A percentile compares a stretch with the other conserved stretches of the same genome.
These are phyloP conservation scores for Epichloe coenophiala DNA, from an alignment of 2,329 filamentous ascomycete genomes.

Conservation along the genomic window DNA sequence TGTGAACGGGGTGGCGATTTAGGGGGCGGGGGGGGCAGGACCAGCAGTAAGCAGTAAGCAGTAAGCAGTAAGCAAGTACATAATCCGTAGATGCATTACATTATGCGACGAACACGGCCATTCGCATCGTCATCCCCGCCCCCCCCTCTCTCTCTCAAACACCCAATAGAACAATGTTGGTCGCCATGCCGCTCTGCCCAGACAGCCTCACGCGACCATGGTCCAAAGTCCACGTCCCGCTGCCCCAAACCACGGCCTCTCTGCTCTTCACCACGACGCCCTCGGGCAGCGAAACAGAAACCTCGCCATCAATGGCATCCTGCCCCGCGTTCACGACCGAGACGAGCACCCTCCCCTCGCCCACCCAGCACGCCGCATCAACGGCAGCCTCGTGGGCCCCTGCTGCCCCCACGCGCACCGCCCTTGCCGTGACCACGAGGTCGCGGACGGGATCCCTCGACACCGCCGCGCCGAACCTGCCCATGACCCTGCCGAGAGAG, in stretches of 20 bases:
- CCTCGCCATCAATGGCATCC: slow-evolving; percentile 5
- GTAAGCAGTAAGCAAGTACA: neutral
- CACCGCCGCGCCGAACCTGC: slow-evolving; percentile 25
- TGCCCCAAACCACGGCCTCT: slow-evolving; percentile 10
- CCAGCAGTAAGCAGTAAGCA: neutral
- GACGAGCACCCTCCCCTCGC: slow-evolving; percentile 8
- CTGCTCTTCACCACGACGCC: slow-evolving; percentile 3
- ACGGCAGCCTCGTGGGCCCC: slow-evolving; percentile 5
- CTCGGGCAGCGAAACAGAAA: slow-evolving; percentile 8
- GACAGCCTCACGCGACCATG: slow-evolving; percentile 4
- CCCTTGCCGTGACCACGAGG: slow-evolving; percentile 21
- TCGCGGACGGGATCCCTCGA: slow-evolving; percentile 21
- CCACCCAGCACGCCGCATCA: slow-evolving; percentile 13
- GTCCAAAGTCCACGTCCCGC: slow-evolving; percentile 8
- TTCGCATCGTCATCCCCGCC: neutral
- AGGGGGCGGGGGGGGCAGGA: too few species aligned
- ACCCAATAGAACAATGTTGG: slow-evolving; percentile 11
- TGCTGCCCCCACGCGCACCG: slow-evolving; percentile 4
- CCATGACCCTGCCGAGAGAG: slow-evolving; percentile 23
- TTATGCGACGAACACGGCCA: neutral
- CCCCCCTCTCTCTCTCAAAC: neutral
- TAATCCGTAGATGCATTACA: neutral
- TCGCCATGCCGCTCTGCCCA: slow-evolving; percentile 10
- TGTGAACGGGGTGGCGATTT: slow-evolving; percentile 9
- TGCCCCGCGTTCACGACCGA: slow-evolving; percentile 14